Evolutionary conservation across 2,329 filamentous ascomycete species (phyloP).

Genomic region (Chlorencoelia australis): DNA sequence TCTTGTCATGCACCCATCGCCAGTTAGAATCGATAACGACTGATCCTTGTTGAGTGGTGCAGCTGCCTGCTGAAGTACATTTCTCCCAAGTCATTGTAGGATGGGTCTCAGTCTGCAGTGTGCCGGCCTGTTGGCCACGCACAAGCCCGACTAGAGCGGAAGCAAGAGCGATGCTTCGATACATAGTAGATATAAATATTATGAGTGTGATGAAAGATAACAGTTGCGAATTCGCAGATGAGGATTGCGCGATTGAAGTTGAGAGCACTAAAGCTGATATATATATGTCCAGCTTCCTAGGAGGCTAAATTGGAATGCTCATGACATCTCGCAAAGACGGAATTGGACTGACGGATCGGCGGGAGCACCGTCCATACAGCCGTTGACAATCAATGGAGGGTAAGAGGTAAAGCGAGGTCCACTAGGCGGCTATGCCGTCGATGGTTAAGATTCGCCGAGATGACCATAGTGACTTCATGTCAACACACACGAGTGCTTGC

Average conservation of each 20-base stretch:
- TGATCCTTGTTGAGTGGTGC: constrained; percentile 37
- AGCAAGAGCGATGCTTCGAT: constrained; percentile 24
- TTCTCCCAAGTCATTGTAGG: constrained; percentile 42
- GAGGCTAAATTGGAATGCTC: neutral
- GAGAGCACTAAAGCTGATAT: neutral
- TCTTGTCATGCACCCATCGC: constrained; percentile 43
- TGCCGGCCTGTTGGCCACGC: constrained; percentile 39
- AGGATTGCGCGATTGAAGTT: neutral
- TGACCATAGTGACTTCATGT: neutral
- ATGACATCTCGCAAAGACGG: neutral
- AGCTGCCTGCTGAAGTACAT: constrained; percentile 37
- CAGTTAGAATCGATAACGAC: constrained; percentile 47
- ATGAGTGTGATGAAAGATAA: neutral
- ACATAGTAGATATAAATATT: neutral
- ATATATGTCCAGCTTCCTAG: neutral
- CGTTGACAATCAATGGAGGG: constrained; percentile 5
- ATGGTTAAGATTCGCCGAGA: neutral
- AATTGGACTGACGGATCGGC: constrained; percentile 6
- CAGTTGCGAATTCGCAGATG: neutral
- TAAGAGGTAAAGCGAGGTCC: too few species aligned
- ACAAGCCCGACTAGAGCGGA: constrained; percentile 33
- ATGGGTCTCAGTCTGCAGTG: constrained; percentile 36
- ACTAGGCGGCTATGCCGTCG: neutral
- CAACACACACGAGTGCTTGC: neutral
- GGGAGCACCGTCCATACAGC: constrained; percentile 8